Evolutionary conservation across 1,284 basidiomycete species (phyloP).

Genomic region (Meira miltonrushii): DNA sequence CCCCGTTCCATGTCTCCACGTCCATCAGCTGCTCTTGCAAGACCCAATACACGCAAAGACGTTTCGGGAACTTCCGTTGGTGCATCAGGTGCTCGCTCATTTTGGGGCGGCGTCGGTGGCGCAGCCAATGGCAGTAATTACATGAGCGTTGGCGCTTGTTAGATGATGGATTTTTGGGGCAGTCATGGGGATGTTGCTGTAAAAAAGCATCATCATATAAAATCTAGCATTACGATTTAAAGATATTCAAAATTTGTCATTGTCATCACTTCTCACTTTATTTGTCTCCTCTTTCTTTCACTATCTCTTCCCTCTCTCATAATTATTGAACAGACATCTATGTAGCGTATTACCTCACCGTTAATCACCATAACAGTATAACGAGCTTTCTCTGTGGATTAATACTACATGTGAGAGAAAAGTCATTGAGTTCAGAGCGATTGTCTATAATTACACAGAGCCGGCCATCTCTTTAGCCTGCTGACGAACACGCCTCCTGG

Average conservation of each 20-base stretch:
- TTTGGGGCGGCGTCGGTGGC: constrained; percentile 34
- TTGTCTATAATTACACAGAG: not conserved
- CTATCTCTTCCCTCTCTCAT: not conserved
- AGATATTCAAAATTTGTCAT: no score
- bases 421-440: not conserved
- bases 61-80: constrained; percentile 12
- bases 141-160: constrained; percentile 15
- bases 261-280: not conserved
- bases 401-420: not conserved
- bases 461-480: constrained; percentile 34
- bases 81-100: constrained; percentile 10
- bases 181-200: no score
- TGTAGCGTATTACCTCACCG: no score
- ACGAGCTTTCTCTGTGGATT: no score
- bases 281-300: not conserved
- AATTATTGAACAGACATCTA: no score
- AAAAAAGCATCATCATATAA: not conserved
- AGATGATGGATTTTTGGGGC: not conserved
- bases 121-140: constrained; percentile 18
- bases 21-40: constrained; percentile 21
- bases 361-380: no score
- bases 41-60: constrained; percentile 39
- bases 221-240: not conserved
- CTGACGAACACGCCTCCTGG: constrained; percentile 22
- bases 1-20: constrained; percentile 25